Evolutionary conservation across 2,329 filamentous ascomycete species (phyloP), one percentile per base, ranked within the genome.

Genomic region (Trichophaea hybrida): DNA sequence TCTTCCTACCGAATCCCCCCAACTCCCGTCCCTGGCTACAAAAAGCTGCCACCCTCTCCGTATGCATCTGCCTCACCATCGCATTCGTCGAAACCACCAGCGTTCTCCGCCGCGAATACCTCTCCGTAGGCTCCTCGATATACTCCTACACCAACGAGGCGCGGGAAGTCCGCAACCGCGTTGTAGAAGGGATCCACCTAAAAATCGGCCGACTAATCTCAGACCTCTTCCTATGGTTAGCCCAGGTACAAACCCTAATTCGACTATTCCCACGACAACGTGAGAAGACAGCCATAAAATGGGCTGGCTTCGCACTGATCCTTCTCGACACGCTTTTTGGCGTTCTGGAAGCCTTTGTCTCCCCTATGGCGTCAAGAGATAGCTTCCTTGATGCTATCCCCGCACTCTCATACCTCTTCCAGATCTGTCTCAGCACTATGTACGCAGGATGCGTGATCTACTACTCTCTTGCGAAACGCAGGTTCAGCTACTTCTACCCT

Each of bases 201-300:
- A 88, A 93, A 67, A 81, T 94, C 61, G 91, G 94, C 61, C 85
- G 90, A 65, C 82, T 97, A 66, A 88, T 98, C 65, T 97, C 91
- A 15, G 89, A 95, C 72, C 90, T 93, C 0, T 97, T 97, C 71
- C 77, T 98, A 34, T 97, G 93, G 91, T 81, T 98, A 43, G 93
- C 93, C 1, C 93, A 98, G 73, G 91, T 94, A 1, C 93, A 98
- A 74, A 98, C 93, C 0, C 74, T 98, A 60, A 97, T 97, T 67
- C 85, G 93, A 57, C 77, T 98, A 1, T 98, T 98, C 68, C 93
- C 93, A 6, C 87, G 93, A 37, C 91, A 97, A 70, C 87, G 94
- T 69, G 93, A 98, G 74, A 97, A 97, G 74, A 84, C 97, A 56
- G 87, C 97, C 66, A 98, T 98, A 74, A 97, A 97, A 74, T 98